These are phyloP conservation scores for Suaeda aralocaspica DNA, from an alignment of 148 eudicot species.

Conservation along the genomic window DNA sequence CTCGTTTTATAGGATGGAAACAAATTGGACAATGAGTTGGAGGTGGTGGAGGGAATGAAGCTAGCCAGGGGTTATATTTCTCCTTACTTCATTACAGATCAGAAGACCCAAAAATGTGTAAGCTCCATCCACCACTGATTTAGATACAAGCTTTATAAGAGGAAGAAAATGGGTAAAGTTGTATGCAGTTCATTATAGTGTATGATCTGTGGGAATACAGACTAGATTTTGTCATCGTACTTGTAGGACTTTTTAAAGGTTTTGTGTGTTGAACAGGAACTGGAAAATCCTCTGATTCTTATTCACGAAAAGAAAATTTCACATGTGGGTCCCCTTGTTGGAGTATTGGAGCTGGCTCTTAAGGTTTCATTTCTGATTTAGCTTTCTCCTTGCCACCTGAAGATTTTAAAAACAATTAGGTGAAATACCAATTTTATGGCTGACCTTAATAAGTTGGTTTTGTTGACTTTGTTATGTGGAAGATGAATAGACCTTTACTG, in stretches of 20 bases:
- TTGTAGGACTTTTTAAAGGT: not conserved
- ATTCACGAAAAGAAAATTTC: conserved; percentile 91
- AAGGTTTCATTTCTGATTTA: conserved; percentile 39
- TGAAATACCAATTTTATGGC: not conserved
- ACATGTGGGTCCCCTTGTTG: conserved; percentile 53
- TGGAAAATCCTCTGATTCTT: conserved; percentile 79
- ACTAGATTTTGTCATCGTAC: not conserved
- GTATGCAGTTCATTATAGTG: not conserved
- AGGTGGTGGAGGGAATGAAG: conserved; percentile 98
- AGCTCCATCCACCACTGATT: conserved; percentile 24
- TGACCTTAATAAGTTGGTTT: conserved; percentile 2
- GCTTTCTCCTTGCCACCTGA: not conserved
- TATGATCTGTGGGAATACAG: not conserved
- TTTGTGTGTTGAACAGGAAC: conserved; percentile 52
- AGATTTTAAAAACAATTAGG: conserved; percentile 11
- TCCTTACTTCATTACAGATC: conserved; percentile 86
- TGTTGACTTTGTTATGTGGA: conserved; percentile 24
- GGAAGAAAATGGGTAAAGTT: not conserved
- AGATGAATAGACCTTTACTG: conserved; percentile 66
- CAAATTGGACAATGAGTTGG: conserved; percentile 82
- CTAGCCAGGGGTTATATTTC: conserved; percentile 91
- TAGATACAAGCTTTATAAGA: not conserved
- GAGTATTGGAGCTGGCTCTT: conserved; percentile 77
- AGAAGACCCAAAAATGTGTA: conserved; percentile 85
- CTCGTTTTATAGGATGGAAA: conserved; percentile 67